Percentiles rank a stretch among this genome's conserved stretches.
Evolutionary conservation across 2,329 filamentous ascomycete genomes (phyloP).

Genomic region (Trichoderma sp.): DNA sequence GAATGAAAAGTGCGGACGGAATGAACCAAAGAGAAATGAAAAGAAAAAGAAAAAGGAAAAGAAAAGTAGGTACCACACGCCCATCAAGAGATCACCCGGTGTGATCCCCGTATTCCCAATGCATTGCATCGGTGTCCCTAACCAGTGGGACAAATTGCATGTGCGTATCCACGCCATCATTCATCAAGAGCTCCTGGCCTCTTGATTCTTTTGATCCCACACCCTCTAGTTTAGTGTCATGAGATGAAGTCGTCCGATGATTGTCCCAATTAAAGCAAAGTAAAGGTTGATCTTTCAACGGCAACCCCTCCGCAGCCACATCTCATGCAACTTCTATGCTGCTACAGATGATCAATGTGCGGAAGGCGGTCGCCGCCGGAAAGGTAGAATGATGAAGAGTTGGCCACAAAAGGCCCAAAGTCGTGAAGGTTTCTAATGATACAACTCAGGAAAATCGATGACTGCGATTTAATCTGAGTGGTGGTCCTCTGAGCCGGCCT

Average conservation of each 20-base stretch:
- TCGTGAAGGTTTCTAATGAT: conserved; percentile 18
- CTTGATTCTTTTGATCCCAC: conserved; percentile 31
- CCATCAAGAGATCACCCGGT: background rate
- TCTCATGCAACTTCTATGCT: conserved; percentile 28
- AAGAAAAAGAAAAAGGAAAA: background rate
- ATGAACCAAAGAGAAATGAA: background rate
- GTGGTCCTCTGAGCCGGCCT: conserved; percentile 65
- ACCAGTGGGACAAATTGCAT: conserved; percentile 38
- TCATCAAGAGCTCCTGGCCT: conserved; percentile 20
- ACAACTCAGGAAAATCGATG: conserved; percentile 14
- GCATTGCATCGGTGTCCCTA: conserved; percentile 26
- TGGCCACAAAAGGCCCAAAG: conserved; percentile 9
- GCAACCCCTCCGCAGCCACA: background rate
- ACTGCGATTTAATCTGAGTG: conserved; percentile 55
- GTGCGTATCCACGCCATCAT: conserved; percentile 34
- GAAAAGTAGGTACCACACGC: background rate
- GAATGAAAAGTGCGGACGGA: background rate
- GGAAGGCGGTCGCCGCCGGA: background rate
- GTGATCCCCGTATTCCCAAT: conserved; percentile 30
- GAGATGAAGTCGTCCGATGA: conserved; percentile 27
- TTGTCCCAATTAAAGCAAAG: conserved; percentile 25
- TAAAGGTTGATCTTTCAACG: conserved; percentile 10
- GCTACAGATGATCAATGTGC: conserved; percentile 20
- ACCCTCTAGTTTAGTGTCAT: conserved; percentile 30
- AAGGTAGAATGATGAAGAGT: conserved; percentile 4